A percentile compares a stretch with the other conserved stretches of the same genome.
Conservation (phyloP, 179 eudicot species). For the Camellia oleifera region DNA sequence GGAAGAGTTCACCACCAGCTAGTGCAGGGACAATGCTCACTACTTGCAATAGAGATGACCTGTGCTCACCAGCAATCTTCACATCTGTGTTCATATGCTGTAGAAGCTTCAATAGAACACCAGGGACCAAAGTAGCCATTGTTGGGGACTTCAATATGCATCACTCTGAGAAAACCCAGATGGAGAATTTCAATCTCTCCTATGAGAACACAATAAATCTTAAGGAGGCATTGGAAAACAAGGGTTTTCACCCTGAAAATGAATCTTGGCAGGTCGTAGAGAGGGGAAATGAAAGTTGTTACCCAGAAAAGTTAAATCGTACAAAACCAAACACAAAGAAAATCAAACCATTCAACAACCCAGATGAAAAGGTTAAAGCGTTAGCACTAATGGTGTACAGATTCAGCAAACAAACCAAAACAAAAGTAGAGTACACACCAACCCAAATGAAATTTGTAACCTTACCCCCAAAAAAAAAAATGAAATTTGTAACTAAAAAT, state of each 20-base stretch:
- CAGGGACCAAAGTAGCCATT: conserved; percentile 64
- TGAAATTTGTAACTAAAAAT: background rate
- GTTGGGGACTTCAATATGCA: conserved; percentile 45
- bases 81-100: conserved; percentile 57
- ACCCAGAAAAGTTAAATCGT: background rate
- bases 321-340: background rate
- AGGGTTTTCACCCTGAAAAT: background rate
- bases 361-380: conserved; percentile 8
- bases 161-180: conserved; percentile 48
- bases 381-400: conserved; percentile 1
- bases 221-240: background rate
- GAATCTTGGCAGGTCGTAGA: background rate
- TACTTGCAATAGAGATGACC: conserved; percentile 60
- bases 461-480: too few species aligned
- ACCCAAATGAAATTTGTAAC: background rate
- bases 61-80: conserved; percentile 45
- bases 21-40: conserved; percentile 70
- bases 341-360: background rate
- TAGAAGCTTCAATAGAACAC: conserved; percentile 58
- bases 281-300: background rate
- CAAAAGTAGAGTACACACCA: background rate
- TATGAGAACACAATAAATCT: conserved; percentile 1
- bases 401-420: background rate
- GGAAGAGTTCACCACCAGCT: conserved; percentile 63
- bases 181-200: conserved; percentile 24